phyloP scores from a whole-genome alignment of 1,284 basidiomycete species.

The Fomitopsis palustris region DNA sequence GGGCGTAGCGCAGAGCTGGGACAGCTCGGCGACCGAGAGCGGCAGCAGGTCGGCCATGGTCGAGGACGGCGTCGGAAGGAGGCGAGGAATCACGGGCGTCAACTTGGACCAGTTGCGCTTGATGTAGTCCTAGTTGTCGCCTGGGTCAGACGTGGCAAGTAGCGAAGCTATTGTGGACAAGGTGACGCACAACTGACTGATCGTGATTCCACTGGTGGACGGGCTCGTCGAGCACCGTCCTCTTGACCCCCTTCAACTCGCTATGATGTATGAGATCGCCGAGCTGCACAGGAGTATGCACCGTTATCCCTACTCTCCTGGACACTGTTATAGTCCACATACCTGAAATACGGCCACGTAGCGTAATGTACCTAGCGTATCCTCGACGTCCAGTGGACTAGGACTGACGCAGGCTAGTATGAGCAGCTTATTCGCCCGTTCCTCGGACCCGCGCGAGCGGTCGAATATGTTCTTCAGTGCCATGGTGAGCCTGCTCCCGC shows the following conservation, averaged over 20 bases:
- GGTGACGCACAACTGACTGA: not conserved
- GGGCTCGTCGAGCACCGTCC: not conserved
- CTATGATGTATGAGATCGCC: not conserved
- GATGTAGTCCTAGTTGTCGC: slow-evolving; percentile 1
- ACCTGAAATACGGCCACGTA: slow-evolving; percentile 8
- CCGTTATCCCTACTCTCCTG: not conserved
- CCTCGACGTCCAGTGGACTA: slow-evolving; percentile 6
- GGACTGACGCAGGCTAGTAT: slow-evolving; percentile 7
- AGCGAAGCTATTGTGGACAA: no score
- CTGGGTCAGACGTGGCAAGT: not conserved
- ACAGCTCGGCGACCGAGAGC: not conserved
- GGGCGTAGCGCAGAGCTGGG: not conserved
- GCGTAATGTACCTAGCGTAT: slow-evolving; percentile 4
- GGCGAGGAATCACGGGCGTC: not conserved
- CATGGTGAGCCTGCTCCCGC: slow-evolving; percentile 6
- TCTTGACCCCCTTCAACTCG: not conserved
- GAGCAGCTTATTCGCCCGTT: not conserved
- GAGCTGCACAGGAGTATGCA: not conserved
- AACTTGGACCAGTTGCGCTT: slow-evolving; percentile 6
- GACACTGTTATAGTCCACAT: not conserved
- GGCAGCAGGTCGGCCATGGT: slow-evolving; percentile 1
- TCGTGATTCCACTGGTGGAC: not conserved
- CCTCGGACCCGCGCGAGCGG: not conserved
- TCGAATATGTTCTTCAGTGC: slow-evolving; percentile 1
- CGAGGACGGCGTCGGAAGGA: not conserved